Percentiles rank a stretch among this genome's conserved stretches.
These are phyloP conservation scores for Gentiana straminea DNA, from an alignment of 257 asterid genomes.

Conservation along the genomic window DNA sequence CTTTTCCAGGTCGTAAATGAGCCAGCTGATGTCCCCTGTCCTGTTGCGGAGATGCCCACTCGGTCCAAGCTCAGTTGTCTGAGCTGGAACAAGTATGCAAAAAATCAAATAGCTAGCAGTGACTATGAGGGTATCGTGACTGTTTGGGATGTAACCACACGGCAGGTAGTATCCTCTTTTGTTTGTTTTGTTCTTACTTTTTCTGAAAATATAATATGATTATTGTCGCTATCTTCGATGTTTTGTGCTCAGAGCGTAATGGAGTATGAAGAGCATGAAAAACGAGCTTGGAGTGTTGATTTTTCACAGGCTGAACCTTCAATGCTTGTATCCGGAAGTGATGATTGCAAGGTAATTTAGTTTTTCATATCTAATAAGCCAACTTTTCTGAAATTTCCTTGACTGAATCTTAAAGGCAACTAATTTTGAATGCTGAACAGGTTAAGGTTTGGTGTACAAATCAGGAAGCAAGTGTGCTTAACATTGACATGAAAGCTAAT, in stretches of 20 bases:
- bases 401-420: neutral
- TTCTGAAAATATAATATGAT: slow-evolving; percentile 1
- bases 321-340: slow-evolving; percentile 89
- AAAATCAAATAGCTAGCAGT: slow-evolving; percentile 74
- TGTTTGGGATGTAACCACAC: slow-evolving; percentile 86
- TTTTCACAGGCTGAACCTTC: slow-evolving; percentile 73
- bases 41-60: slow-evolving; percentile 74
- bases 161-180: slow-evolving; percentile 44
- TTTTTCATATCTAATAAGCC: neutral
- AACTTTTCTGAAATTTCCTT: too few relatives aligned
- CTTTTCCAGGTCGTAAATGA: slow-evolving; percentile 65
- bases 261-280: slow-evolving; percentile 95
- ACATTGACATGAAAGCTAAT: slow-evolving; percentile 87
- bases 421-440: slow-evolving; percentile 26
- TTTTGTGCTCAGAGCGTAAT: slow-evolving; percentile 48
- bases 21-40: slow-evolving; percentile 58
- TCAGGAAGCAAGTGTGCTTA: slow-evolving; percentile 75
- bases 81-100: slow-evolving; percentile 80
- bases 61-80: slow-evolving; percentile 79
- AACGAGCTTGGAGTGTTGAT: slow-evolving; percentile 94
- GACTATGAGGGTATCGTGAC: slow-evolving; percentile 91
- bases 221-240: slow-evolving; percentile 3
- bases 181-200: slow-evolving; percentile 2
- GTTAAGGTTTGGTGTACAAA: slow-evolving; percentile 85
- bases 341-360: slow-evolving; percentile 71